phyloP scores from a whole-genome alignment of 2,329 filamentous ascomycete genomes.

The Corynespora cassiicola region DNA sequence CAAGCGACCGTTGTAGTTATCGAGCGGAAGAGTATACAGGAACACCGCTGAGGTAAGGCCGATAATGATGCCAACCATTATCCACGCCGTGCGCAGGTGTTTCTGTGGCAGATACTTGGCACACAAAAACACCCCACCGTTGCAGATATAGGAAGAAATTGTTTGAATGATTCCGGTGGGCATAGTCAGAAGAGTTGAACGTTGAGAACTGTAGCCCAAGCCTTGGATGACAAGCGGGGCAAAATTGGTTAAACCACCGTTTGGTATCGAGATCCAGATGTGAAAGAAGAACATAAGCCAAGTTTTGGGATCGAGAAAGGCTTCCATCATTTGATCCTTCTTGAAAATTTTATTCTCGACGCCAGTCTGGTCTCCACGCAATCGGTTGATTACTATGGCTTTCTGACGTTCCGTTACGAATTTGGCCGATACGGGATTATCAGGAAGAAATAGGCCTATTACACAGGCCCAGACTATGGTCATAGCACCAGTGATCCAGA shows the following conservation, averaged over 20 bases:
- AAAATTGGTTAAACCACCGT: constrained; percentile 44
- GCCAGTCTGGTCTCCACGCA: constrained; percentile 53
- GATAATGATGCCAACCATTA: constrained; percentile 35
- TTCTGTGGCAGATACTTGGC: constrained; percentile 30
- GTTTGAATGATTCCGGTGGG: constrained; percentile 40
- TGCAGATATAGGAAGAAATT: constrained; percentile 45
- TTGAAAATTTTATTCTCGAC: constrained; percentile 55
- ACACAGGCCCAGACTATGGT: constrained; percentile 38
- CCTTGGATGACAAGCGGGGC: constrained; percentile 33
- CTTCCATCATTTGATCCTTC: constrained; percentile 54
- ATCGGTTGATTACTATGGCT: constrained; percentile 32
- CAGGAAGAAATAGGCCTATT: constrained; percentile 44
- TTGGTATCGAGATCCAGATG: constrained; percentile 39
- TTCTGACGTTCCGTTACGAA: constrained; percentile 43
- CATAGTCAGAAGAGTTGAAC: constrained; percentile 31
- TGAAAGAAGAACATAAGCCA: constrained; percentile 40
- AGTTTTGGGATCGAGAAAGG: constrained; percentile 50
- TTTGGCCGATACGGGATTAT: constrained; percentile 47
- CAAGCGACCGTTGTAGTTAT: constrained; percentile 31
- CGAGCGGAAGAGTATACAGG: constrained; percentile 30
- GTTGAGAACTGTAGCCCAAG: constrained; percentile 44
- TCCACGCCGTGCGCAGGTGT: constrained; percentile 27
- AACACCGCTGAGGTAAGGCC: constrained; percentile 32
- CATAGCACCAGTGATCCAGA: constrained; percentile 44
- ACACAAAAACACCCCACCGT: constrained; percentile 44